Evolutionary conservation across 169 alveolate genomes (phyloP).

Genomic region (Pseudocohnilembus persalinus): DNA sequence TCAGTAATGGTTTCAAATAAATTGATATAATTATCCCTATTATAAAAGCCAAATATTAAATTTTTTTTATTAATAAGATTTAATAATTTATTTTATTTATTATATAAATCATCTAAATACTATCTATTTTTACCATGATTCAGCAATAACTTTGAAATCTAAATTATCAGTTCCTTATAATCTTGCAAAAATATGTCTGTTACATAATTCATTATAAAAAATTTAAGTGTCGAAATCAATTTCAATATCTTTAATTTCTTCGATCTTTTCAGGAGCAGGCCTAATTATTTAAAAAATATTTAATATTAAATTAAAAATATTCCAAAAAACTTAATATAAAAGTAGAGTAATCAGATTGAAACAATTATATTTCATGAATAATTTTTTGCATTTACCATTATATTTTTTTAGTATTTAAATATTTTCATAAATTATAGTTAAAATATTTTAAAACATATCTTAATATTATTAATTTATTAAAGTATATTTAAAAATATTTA

Average conservation of each 20-base stretch:
- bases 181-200: conserved; percentile 24
- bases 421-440: too few species aligned
- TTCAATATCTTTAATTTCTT: conserved; percentile 16
- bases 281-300: not conserved
- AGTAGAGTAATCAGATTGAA: too few species aligned
- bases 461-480: too few species aligned
- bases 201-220: conserved; percentile 22
- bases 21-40: conserved; percentile 18
- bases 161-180: not conserved
- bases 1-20: conserved; percentile 8
- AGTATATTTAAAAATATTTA: too few species aligned
- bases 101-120: not conserved
- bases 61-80: too few species aligned
- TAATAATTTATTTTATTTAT: too few species aligned
- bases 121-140: not conserved
- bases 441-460: not conserved
- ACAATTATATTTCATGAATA: too few species aligned
- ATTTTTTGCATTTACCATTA: too few species aligned
- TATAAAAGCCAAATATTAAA: not conserved
- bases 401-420: too few species aligned
- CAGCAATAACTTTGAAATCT: not conserved
- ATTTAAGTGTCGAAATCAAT: not conserved
- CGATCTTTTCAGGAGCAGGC: conserved; percentile 29
- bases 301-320: too few species aligned
- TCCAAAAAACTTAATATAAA: not conserved